A percentile compares a stretch with the other conserved stretches of the same genome.
phyloP scores from a whole-genome alignment of 2,329 filamentous ascomycete species.

The Sporothrix inflata region DNA sequence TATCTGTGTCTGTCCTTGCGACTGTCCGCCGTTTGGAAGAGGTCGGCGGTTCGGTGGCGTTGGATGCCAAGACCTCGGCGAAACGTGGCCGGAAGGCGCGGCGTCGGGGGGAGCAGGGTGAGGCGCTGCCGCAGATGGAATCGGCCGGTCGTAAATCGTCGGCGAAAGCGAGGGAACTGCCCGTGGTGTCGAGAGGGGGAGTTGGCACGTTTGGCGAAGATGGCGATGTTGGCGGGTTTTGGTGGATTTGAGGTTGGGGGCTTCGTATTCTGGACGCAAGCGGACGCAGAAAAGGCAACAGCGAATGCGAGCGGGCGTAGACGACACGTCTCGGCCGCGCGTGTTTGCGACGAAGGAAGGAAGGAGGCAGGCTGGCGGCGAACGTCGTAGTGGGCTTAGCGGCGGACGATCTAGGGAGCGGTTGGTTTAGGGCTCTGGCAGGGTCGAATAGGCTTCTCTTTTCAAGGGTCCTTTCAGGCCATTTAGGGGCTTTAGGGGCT shows the following conservation, averaged over 20 bases:
- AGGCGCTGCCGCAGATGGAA: neutral
- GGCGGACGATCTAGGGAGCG: neutral
- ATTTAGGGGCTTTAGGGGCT: neutral
- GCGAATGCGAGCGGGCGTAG: conserved; percentile 15
- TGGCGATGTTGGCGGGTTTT: neutral
- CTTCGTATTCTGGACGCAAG: neutral
- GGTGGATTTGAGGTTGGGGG: neutral
- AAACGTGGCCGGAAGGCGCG: conserved; percentile 22
- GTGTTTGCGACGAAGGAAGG: conserved; percentile 24
- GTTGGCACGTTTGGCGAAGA: neutral
- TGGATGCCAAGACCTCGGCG: conserved; percentile 11
- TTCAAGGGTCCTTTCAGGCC: neutral
- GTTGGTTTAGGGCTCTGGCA: neutral
- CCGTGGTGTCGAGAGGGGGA: neutral
- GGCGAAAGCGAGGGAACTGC: neutral
- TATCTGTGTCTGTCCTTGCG: neutral
- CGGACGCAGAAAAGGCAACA: conserved; percentile 15
- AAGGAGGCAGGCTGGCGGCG: conserved; percentile 11
- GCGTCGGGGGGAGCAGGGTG: neutral
- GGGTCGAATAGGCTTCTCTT: neutral
- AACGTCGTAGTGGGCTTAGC: neutral
- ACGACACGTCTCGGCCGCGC: conserved; percentile 28
- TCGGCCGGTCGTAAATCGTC: neutral
- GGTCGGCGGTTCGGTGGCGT: conserved; percentile 9
- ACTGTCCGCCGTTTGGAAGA: neutral